Evolutionary conservation across 768 basidiomycete genomes (phyloP).

Genomic region (Leucogyrophana mollusca): DNA sequence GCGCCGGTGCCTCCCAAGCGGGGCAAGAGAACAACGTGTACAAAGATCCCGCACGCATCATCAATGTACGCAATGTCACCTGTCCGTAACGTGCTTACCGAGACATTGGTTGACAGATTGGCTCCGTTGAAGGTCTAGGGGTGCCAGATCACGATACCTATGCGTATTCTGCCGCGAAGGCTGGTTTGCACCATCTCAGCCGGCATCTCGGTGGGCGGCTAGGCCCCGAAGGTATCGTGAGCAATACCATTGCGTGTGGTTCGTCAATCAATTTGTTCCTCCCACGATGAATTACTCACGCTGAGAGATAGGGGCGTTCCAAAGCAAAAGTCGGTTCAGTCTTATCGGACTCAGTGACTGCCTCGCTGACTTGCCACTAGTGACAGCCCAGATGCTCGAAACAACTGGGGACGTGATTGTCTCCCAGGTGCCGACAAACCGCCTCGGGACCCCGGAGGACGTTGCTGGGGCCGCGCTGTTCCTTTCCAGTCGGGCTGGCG

Average conservation of each 20-base stretch:
- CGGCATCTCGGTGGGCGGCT: slow-evolving; percentile 56
- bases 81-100: not conserved
- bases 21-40: slow-evolving; percentile 35
- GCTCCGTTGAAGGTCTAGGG: slow-evolving; percentile 55
- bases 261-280: slow-evolving; percentile 8
- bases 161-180: slow-evolving; percentile 67
- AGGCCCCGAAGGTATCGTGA: slow-evolving; percentile 55
- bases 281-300: not conserved
- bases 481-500: slow-evolving; percentile 57
- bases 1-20: slow-evolving; percentile 40
- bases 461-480: slow-evolving; percentile 63
- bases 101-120: slow-evolving; percentile 41
- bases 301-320: slow-evolving; percentile 31
- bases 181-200: slow-evolving; percentile 57
- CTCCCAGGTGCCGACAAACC: slow-evolving; percentile 42
- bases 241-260: slow-evolving; percentile 66
- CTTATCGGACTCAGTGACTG: not conserved
- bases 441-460: slow-evolving; percentile 64
- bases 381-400: slow-evolving; percentile 55
- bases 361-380: slow-evolving; percentile 24
- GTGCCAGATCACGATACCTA: slow-evolving; percentile 62
- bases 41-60: slow-evolving; percentile 54
- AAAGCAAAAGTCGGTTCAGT: slow-evolving; percentile 37
- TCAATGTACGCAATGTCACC: slow-evolving; percentile 45
- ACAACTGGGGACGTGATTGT: slow-evolving; percentile 42